Evolutionary conservation across 108 stramenopile species (phyloP), one percentile per base, ranked within the genome.

Genomic region (Nitzschia sp.): DNA sequence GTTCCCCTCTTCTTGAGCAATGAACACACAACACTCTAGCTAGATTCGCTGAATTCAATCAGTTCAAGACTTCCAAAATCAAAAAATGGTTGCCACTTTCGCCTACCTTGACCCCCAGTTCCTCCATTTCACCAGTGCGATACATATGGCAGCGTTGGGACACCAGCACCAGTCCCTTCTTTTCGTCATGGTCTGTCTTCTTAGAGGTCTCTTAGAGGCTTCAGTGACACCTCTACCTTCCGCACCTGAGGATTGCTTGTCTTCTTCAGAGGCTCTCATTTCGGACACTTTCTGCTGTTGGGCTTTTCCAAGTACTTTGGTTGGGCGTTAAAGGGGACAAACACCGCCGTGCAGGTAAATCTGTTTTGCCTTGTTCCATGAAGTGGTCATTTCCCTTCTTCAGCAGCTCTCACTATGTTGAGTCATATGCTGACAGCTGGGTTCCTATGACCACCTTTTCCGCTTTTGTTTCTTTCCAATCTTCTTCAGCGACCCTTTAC

Each of bases 61-160:
- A 54, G 22, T 62, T n/a, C 8, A 62, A 12, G 11, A 86, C 84
- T 60, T 77, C 73, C 51, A 87, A 34, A 64, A 86, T 86, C 26
- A 91, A 82, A 63, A 83, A 91, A 63, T 87, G 76, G 59, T 95
- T 95, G 26, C 94, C 94, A 55, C 72, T 81, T 65, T 95, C 94
- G 57, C 80, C 40, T 10, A 95, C 43, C 51, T 78, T 75, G 5
- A 89, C 64, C 0, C 77, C 63, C 10, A 76, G 40, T 19, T 79
- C 77, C 67, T 95, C 97, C 34, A 99, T 71, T 78, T 99, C 98
- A 12, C 97, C 98, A 70, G 87, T 75, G 14, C 80, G 76, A 66
- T 97, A 99, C 72, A 99, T 82, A 77, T 99, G 98, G 71, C 98
- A 99, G 40, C 98, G 80, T 67, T 98, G 86, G 60, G 96, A 97